phyloP scores from a whole-genome alignment of 441 rosid genomes.

The Corymbia citriodora region DNA sequence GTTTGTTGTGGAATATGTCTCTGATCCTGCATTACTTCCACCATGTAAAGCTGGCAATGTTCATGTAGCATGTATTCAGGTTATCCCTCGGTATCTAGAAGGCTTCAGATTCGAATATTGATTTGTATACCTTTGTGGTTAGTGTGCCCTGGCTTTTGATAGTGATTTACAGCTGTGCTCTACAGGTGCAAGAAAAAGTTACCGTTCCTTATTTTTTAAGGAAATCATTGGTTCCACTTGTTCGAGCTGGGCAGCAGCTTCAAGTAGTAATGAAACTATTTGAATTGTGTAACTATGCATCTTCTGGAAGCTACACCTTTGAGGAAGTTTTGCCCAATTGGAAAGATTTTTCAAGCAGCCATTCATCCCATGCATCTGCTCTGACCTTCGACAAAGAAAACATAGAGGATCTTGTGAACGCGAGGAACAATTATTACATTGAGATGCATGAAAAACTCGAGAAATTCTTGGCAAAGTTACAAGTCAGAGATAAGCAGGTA shows the following conservation, averaged over 20 bases:
- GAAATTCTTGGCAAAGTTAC: slow-evolving; percentile 39
- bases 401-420: slow-evolving; percentile 49
- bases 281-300: slow-evolving; percentile 59
- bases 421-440: slow-evolving; percentile 58
- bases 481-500: slow-evolving; percentile 67
- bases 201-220: slow-evolving; percentile 80
- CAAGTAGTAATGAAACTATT: slow-evolving; percentile 86
- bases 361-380: slow-evolving; percentile 45
- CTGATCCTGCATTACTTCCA: slow-evolving; percentile 22
- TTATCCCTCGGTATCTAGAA: slow-evolving; percentile 19
- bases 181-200: slow-evolving; percentile 61
- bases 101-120: neutral
- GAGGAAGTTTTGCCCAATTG: slow-evolving; percentile 77
- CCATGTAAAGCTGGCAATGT: slow-evolving; percentile 35
- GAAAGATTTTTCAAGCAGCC: slow-evolving; percentile 39
- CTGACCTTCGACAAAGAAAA: slow-evolving; percentile 51
- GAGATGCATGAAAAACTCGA: slow-evolving; percentile 60
- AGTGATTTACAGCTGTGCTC: slow-evolving; percentile 12
- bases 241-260: slow-evolving; percentile 99
- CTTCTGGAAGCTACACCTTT: slow-evolving; percentile 37
- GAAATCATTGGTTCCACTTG: slow-evolving; percentile 62
- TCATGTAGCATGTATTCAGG: slow-evolving; percentile 45
- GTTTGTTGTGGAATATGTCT: slow-evolving; percentile 54
- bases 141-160: slow-evolving; percentile 10
- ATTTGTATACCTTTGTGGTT: neutral